Conservation (phyloP, 306 rosid genomes). For the Malus sieversii region DNA sequence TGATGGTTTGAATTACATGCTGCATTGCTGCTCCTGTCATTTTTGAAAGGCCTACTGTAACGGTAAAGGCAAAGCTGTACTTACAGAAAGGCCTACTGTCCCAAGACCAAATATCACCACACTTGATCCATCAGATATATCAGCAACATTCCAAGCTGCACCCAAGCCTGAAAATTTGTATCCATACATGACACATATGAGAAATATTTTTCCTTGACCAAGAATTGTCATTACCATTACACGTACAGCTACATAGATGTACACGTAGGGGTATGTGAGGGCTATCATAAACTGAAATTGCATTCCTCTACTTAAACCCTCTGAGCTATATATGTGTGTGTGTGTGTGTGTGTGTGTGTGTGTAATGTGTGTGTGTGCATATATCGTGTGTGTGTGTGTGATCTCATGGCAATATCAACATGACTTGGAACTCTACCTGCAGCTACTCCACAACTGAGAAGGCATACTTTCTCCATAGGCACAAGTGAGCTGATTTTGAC, state of each 20-base stretch:
- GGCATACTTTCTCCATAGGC: conserved; percentile 84
- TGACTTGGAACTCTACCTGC: conserved; percentile 50
- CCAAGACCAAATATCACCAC: conserved; percentile 97
- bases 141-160: conserved; percentile 95
- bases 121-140: conserved; percentile 71
- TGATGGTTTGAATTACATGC: background rate
- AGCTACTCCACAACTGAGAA: conserved; percentile 90
- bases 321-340: background rate
- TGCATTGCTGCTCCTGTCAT: background rate
- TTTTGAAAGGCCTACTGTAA: conserved; percentile 4
- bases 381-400: no score
- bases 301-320: background rate
- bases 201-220: background rate
- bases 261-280: background rate
- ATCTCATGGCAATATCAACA: background rate
- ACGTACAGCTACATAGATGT: no score
- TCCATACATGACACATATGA: conserved; percentile 4
- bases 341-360: no score
- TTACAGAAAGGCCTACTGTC: conserved; percentile 93
- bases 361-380: background rate
- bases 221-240: background rate
- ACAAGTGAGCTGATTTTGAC: conserved; percentile 57
- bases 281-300: background rate
- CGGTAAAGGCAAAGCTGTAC: conserved; percentile 22
- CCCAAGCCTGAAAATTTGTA: conserved; percentile 57